Evolutionary conservation across 2,329 filamentous ascomycete species (phyloP), one percentile per base, ranked within the genome.

Genomic region (Clonostachys sp.): DNA sequence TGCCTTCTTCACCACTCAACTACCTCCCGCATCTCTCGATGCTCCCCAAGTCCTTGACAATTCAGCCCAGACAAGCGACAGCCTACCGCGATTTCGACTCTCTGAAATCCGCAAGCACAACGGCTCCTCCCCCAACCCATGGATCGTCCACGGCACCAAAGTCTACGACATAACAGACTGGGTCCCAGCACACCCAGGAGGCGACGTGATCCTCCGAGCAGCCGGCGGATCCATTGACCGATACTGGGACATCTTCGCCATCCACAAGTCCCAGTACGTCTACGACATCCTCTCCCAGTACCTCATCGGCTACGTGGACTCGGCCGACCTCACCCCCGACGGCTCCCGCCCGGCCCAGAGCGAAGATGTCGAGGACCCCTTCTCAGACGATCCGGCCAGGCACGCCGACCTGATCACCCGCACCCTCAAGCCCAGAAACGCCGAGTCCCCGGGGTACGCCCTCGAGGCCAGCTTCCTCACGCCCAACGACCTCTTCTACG

Each of bases 101-200:
- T 61, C 69, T 12, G 75, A 81, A 47, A 61, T 82, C 42, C 74
- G 72, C 43, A 64, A 74, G 45, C 78, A 82, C 52, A 73, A 77
- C n/a, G 66, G 67, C 16, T 67, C 70, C 17, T 78, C 81, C 0
- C 58, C 71, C 2, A 63, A 69, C 10, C 82, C 82, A 3, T 87
- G 84, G 84, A 77, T 87, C 5, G 80, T 78, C n/a, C 73, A 74
- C 46, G 79, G 73, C 20, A 78, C 80, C 58, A 79, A 80, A 48
- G 82, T 87, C 17, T 87, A 87, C 69, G 79, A 87, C 56, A 87
- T 87, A 45, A 87, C 83, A 1, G 80, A 86, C 45, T 87, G 83
- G 81, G 66, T 87, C 18, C 67, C 72, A 2, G 80, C 75, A 1
- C 84, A 87, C 57, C 84, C 84, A 0, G 84, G 84, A 5, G 84